Evolutionary conservation across 192 early-diverging fungal genomes (phyloP).

Genomic region (Podila epicladia): DNA sequence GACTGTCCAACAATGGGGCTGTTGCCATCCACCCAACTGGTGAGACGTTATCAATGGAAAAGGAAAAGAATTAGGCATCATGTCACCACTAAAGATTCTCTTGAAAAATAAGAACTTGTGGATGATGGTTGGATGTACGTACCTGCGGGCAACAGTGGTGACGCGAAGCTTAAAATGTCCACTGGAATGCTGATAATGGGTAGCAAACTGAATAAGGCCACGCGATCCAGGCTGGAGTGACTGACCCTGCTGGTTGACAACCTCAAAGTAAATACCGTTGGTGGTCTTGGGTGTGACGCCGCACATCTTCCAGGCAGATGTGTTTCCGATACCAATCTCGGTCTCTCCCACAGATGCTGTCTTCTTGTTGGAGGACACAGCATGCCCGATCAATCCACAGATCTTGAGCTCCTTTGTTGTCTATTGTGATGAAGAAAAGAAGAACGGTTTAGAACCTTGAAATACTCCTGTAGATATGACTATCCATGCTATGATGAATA

Average conservation of each 20-base stretch:
- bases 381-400: slow-evolving; percentile 98
- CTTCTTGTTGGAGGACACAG: slow-evolving; percentile 92
- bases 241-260: slow-evolving; percentile 88
- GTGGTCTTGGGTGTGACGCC: slow-evolving; percentile 88
- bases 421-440: slow-evolving; percentile 41
- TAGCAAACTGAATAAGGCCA: slow-evolving; percentile 95
- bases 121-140: neutral
- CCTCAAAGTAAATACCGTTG: slow-evolving; percentile 95
- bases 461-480: neutral
- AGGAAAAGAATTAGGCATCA: neutral
- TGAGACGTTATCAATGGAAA: neutral
- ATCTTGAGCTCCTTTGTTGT: slow-evolving; percentile 96
- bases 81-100: too few species aligned
- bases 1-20: slow-evolving; percentile 89
- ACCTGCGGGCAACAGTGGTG: slow-evolving; percentile 91
- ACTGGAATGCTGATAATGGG: slow-evolving; percentile 95
- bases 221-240: slow-evolving; percentile 84
- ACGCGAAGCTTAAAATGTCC: slow-evolving; percentile 93
- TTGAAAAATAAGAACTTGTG: neutral
- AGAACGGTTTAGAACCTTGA: neutral
- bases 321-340: slow-evolving; percentile 97
- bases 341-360: slow-evolving; percentile 93
- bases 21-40: slow-evolving; percentile 77
- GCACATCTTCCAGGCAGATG: slow-evolving; percentile 96
- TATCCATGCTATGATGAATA: slow-evolving; percentile 24